Evolutionary conservation across 805 yeast species (phyloP), one percentile per base, ranked within the genome.

Genomic region (Saturnispora gosingensis): DNA sequence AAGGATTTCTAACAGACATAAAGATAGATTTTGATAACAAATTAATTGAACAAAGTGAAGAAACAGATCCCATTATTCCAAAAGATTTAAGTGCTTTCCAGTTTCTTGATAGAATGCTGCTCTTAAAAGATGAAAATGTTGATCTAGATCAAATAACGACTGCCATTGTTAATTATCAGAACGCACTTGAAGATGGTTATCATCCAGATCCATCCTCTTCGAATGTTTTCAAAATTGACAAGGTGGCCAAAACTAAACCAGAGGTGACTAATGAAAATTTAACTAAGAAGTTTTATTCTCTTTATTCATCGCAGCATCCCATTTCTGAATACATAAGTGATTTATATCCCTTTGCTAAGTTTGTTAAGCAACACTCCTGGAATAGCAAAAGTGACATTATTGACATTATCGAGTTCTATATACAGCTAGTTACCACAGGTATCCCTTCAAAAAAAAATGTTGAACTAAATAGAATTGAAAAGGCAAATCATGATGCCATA

Each of bases 1-100:
- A 51, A 3, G 72, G 72, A 8, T 45, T 51, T 30, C 43, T 68
- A 5, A 36, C 43, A 8, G 52, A 57, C 25, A 43, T 61, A 40
- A 62, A 59, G 44, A 50, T 68, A 25, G 67, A 68, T 54, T 51
- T 61, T 7, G 54, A 57, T 15, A 57, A 58, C 9, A 49, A 55
- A 13, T 45, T 51, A 4, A 53, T 66, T 10, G 58, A 54, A n/a
- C 45, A 42, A 5, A 47, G n/a, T 16, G 43, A 43, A 8, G 53
- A 53, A 4, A 15, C 38, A 11, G 16, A 35, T 4, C 16, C 53
- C 4, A 27, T 39, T 15, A 40, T 43, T 20, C 24, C 27, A 15
- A 27, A 38, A 38, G 22, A 43, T 7, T 34, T 43, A 13, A 45
- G 48, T 49, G 32, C 51, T 3, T 43, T 46, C 11, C 46, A 40